Percentiles rank a stretch among this genome's conserved stretches.
Evolutionary conservation across 1,284 basidiomycete genomes (phyloP).

Genomic region (Hypsizygus ulmarius): DNA sequence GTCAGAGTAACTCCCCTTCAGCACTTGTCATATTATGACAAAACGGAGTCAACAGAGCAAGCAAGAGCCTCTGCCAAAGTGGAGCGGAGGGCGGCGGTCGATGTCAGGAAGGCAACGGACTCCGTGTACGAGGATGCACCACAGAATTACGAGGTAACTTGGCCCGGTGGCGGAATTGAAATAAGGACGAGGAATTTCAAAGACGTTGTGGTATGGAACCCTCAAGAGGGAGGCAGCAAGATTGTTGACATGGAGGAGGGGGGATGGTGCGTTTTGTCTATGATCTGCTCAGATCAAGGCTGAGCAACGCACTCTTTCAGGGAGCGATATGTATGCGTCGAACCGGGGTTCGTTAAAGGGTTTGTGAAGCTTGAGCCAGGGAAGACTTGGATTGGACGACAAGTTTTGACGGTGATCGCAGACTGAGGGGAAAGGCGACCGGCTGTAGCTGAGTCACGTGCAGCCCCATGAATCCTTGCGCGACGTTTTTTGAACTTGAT

Average conservation of each 20-base stretch:
- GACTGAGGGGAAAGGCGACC: conserved; percentile 24
- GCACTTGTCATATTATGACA: conserved; percentile 71
- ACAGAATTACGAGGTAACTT: conserved; percentile 55
- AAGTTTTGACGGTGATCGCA: conserved; percentile 51
- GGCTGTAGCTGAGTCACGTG: background rate
- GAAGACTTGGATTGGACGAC: conserved; percentile 72
- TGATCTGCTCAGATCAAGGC: background rate
- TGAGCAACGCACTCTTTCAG: conserved; percentile 34
- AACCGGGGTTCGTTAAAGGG: conserved; percentile 79
- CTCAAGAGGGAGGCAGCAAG: conserved; percentile 65
- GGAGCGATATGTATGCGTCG: conserved; percentile 81
- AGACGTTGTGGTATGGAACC: conserved; percentile 88
- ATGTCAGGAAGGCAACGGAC: conserved; percentile 67
- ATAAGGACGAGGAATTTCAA: conserved; percentile 64
- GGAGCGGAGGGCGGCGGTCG: conserved; percentile 59
- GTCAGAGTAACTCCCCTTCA: conserved; percentile 61
- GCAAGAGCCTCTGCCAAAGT: conserved; percentile 50
- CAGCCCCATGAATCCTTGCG: too few species aligned
- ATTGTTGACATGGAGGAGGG: conserved; percentile 84
- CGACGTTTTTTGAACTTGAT: background rate
- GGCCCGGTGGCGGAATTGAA: conserved; percentile 55
- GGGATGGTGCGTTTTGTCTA: conserved; percentile 67
- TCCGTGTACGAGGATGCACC: conserved; percentile 70
- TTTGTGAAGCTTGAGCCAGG: conserved; percentile 60
- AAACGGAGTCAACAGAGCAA: conserved; percentile 60